Percentiles rank a stretch among this genome's conserved stretches.
Conservation (phyloP, 345 rosid species). For the Salix suchowensis region DNA sequence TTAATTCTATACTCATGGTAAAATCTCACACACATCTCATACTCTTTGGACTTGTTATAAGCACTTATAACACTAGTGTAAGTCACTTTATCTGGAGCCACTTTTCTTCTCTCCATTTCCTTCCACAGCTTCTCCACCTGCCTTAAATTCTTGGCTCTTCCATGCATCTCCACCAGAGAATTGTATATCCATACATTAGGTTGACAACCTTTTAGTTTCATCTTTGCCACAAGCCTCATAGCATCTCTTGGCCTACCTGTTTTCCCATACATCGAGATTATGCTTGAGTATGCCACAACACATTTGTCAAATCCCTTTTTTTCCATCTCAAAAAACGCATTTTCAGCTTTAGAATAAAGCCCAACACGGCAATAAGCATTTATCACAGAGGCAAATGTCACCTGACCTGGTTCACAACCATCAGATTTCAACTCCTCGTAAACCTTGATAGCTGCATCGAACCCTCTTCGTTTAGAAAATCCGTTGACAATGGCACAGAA, state of each 20-base stretch:
- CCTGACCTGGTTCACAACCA: conserved; percentile 76
- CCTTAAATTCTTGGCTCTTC: conserved; percentile 55
- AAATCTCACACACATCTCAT: conserved; percentile 47
- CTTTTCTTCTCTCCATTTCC: conserved; percentile 70
- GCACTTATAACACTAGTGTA: conserved; percentile 71
- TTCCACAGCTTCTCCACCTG: conserved; percentile 80
- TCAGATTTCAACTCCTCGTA: conserved; percentile 46
- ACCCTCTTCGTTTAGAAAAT: conserved; percentile 57
- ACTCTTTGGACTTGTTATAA: conserved; percentile 59
- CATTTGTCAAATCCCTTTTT: conserved; percentile 63
- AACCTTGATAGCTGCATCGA: conserved; percentile 41
- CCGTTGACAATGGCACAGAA: conserved; percentile 72
- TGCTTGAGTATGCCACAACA: conserved; percentile 73
- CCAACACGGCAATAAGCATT: conserved; percentile 59
- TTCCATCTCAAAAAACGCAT: conserved; percentile 60
- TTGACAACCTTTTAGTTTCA: conserved; percentile 67
- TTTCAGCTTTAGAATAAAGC: conserved; percentile 57
- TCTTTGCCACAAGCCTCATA: conserved; percentile 60
- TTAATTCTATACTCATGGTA: conserved; percentile 56
- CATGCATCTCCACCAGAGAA: conserved; percentile 77
- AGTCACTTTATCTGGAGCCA: conserved; percentile 71
- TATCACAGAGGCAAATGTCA: conserved; percentile 71
- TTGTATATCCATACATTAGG: conserved; percentile 89
- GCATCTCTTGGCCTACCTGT: conserved; percentile 60
- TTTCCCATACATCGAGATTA: conserved; percentile 78